Base-by-base conservation (phyloP, 345 rosid species). In the Euclidium syriacum region DNA sequence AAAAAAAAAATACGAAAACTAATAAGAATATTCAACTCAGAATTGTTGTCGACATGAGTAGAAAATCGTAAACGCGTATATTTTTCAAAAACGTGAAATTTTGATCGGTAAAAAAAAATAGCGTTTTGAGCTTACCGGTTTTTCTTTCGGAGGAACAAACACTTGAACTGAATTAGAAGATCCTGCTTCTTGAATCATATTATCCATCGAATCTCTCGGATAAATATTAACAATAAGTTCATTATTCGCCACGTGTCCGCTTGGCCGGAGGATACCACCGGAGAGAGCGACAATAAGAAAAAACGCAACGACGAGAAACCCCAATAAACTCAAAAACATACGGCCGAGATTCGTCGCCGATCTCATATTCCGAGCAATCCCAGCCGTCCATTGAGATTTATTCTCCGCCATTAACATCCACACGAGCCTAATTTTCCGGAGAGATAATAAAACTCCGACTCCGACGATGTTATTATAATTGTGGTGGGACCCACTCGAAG, bases 251-350 rank as follows among this genome's bases (percentile, higher is more conserved):
- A 58, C 20, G 27, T 42, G 55, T 51, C 42, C n/a, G n/a, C n/a
- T n/a, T n/a, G n/a, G 2, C 18, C 56, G 61, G 19, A 61, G n/a
- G 4, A 16, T 43, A 3, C 52, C 40, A 12, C 70, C 61, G 38
- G 75, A 52, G 34, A 72, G 36, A 79, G 58, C 78, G 73, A 78
- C 16, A 72, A 79, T 44, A 73, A 88, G 26, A 55, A 48, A 58
- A 75, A 83, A 26, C 71, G 91, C 75, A 17, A 86, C 24, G 29
- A 86, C 80, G 40, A 66, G 77, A 75, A 88, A 52, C 0, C 75
- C 34, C 69, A 90, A 64, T 1, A 71, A 54, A 0, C 49, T 65
- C 3, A 83, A 4, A 25, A 86, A 44, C 59, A 60, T 75, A 3
- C 92, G 83, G 41, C 81, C 81, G 44, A 70, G 36, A 54, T 72